Evolutionary conservation across 192 early-diverging fungal species (phyloP), one percentile per base, ranked within the genome.

Genomic region (Umbelopsis sp.): DNA sequence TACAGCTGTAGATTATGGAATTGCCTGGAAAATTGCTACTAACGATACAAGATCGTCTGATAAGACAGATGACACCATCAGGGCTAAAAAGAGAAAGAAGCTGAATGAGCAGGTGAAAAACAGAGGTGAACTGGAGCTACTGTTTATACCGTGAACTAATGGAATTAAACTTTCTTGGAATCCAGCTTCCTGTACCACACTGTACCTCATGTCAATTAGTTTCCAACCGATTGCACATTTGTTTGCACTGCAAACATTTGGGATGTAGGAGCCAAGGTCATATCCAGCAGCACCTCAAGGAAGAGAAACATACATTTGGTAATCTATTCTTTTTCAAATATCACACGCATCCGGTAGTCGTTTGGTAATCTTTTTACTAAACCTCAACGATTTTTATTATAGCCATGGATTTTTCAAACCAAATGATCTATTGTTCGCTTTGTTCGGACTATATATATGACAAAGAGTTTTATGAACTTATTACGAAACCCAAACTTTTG

Each of bases 391-490:
- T 72, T 88, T 49, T n/a, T 21, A 17, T 6, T 5, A 49, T n/a
- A 85, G 92, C 93, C 3, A 85, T 96, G 73, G 95, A 97, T 69
- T 88, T 95, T 67, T 76, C 77, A 66, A 87, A 84, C 24, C 84
- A 82, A 54, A 82, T 74, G 11, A 69, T 96, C 21, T 97, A 85
- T 77, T 97, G 96, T 70, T 49, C 50, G 9, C 80, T 82, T 20
- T 97, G 96, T 81, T 83, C 89, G 65, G 93, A 96, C 76, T 96
- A 96, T 77, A 83, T 97, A 0, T 92, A 93, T 75, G 96, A 96
- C 77, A 65, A 81, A 2, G 90, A 91, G 43, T 83, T 96, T 16
- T 84, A 88, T n/a, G 82, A 77, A 69, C 53, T 73, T 56, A 38
- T 68, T 67, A 49, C 79, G 73, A 51, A 62, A 53, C 17, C 29